Percentiles rank a stretch among this genome's conserved stretches.
These are phyloP conservation scores for Bimuria novae-zelandiae DNA, from an alignment of 2,329 filamentous ascomycete genomes.

Conservation along the genomic window DNA sequence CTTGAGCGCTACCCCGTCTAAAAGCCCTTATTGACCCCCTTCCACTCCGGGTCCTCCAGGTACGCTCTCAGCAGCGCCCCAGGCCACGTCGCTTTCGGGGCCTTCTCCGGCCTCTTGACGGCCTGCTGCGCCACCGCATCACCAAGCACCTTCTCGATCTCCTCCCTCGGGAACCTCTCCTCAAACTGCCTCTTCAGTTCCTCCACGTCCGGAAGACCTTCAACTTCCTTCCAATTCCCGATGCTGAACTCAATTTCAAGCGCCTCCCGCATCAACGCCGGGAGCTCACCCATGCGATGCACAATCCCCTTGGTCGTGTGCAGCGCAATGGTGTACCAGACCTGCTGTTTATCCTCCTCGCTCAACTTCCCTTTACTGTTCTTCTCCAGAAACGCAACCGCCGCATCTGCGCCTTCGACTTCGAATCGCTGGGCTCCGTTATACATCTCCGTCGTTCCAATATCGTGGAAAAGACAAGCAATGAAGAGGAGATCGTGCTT, in stretches of 20 bases:
- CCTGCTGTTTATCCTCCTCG: constrained; percentile 41
- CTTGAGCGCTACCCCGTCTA: too few relatives aligned
- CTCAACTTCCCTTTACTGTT: constrained; percentile 11
- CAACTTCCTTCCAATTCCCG: constrained; percentile 23
- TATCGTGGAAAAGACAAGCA: constrained; percentile 72
- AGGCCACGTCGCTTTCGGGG: constrained; percentile 46
- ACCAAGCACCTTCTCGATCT: constrained; percentile 51
- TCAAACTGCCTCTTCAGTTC: constrained; percentile 31
- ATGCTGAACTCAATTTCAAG: constrained; percentile 47
- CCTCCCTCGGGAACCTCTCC: constrained; percentile 37
- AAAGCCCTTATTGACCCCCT: constrained; percentile 39
- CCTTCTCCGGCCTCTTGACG: constrained; percentile 44
- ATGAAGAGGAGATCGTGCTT: constrained; percentile 53
- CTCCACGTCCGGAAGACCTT: constrained; percentile 19
- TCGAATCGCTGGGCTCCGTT: constrained; percentile 50
- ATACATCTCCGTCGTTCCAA: constrained; percentile 63
- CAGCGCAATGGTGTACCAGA: constrained; percentile 53
- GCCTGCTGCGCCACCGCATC: constrained; percentile 51
- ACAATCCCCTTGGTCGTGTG: constrained; percentile 52
- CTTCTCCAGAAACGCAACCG: constrained; percentile 35
- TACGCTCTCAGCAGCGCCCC: constrained; percentile 33
- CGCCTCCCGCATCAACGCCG: constrained; percentile 44
- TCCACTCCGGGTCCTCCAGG: constrained; percentile 33
- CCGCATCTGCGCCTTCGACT: constrained; percentile 52
- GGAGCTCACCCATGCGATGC: constrained; percentile 49